Base-by-base conservation (phyloP, 1,284 basidiomycete species). In the Coniferiporia sulphurascens region DNA sequence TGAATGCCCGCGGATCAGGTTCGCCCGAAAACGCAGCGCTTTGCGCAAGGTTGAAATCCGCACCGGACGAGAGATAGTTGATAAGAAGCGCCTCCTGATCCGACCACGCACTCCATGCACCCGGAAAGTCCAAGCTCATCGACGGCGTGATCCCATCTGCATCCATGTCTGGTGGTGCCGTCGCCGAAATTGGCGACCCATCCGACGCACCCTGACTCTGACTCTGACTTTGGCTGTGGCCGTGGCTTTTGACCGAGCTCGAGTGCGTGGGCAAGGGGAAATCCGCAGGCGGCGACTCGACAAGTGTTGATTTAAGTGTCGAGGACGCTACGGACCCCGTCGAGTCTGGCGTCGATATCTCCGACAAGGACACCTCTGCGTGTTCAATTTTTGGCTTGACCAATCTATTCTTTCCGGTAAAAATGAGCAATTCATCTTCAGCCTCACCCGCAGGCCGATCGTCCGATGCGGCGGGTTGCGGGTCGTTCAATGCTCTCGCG, bases 351-450 rank as follows among this genome's bases (percentile, higher is more conserved):
- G 58, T 44, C 17, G 49, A 27, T 3, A 54, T 52, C 19, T 52
- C 34, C 3, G 49, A 27, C 7, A 54, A 19, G 9, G 51, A n/a
- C 15, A 38, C 22, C 21, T 62, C 55, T 12, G 38, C 44, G 22
- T 17, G 49, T 36, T 57, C 60, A 5, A 54, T 48, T 38, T 62
- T 58, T 36, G 55, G 55, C 22, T 58, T 55, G 6, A 62, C 36
- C 10, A 58, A 21, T 19, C 46, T 56, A 10, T 61, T 57, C 58
- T 63, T 58, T 12, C 64, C 64, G 13, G 62, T 55, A 35, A 65
- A 63, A 36, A 65, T 55, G 7, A 62, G 35, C 19, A 65, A 44
- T n/a, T 61, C 60, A 22, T 65, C 64, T 2, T 61, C 55, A 7
- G 35, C 56, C 21, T 63, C 63, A 21, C 49, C 56, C 44, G 49